phyloP scores from a whole-genome alignment of 2,329 filamentous ascomycete species.

The Neonectria hederae region DNA sequence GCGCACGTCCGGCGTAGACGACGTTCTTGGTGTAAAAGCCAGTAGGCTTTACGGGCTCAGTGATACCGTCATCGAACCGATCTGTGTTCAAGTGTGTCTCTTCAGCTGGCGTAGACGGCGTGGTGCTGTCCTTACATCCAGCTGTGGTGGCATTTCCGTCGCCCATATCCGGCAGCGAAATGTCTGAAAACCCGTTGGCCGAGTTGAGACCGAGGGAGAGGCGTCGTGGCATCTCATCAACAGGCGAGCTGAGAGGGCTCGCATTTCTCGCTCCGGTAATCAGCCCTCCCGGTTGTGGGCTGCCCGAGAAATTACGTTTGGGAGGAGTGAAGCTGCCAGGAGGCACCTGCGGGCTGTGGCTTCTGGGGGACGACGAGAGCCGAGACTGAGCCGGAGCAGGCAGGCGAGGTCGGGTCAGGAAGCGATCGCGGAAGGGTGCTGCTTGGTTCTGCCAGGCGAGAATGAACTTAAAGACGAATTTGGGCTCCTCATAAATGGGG shows the following conservation, averaged over 20 bases:
- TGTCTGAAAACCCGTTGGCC: slow-evolving; percentile 29
- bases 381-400: slow-evolving; percentile 75
- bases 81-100: slow-evolving; percentile 39
- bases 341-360: slow-evolving; percentile 51
- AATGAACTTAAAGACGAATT: slow-evolving; percentile 78
- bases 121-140: slow-evolving; percentile 20
- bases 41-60: slow-evolving; percentile 57
- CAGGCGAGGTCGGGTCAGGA: slow-evolving; percentile 74
- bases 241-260: slow-evolving; percentile 48
- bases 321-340: slow-evolving; percentile 52
- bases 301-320: slow-evolving; percentile 60
- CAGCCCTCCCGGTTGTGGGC: slow-evolving; percentile 54
- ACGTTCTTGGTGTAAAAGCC: slow-evolving; percentile 57
- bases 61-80: slow-evolving; percentile 41
- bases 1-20: slow-evolving; percentile 74
- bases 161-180: slow-evolving; percentile 34
- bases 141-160: slow-evolving; percentile 26
- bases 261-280: slow-evolving; percentile 63
- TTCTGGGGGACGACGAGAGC: slow-evolving; percentile 56
- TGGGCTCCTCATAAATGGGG: slow-evolving; percentile 63
- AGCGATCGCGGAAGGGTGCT: slow-evolving; percentile 65
- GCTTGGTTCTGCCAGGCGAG: slow-evolving; percentile 71
- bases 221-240: slow-evolving; percentile 40
- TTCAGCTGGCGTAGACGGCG: slow-evolving; percentile 15
- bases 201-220: slow-evolving; percentile 31